These are phyloP conservation scores for Wickerhamiella hasegawae DNA, from an alignment of 805 yeast species.

Conservation along the genomic window DNA sequence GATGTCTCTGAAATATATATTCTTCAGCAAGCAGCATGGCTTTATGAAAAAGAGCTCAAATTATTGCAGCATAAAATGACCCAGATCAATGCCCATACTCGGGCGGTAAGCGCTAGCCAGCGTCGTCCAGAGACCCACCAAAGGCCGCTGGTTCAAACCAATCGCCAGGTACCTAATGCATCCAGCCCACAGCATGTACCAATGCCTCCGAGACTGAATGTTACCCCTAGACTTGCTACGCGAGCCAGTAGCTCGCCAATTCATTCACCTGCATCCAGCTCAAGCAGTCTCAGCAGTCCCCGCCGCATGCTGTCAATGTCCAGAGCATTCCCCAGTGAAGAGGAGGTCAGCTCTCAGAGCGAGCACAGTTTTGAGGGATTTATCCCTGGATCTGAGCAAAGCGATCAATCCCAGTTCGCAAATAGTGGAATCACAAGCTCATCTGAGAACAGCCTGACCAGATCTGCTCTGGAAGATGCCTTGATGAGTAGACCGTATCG, in stretches of 20 bases:
- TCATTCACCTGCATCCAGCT: not conserved
- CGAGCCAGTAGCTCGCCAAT: not conserved
- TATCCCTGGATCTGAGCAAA: not conserved
- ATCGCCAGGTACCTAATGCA: no score
- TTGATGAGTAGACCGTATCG: slow-evolving; percentile 7
- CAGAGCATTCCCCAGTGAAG: not conserved
- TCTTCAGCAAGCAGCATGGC: slow-evolving; percentile 28
- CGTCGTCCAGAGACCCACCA: not conserved
- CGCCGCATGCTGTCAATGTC: not conserved
- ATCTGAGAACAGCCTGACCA: slow-evolving; percentile 14
- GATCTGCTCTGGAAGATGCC: slow-evolving; percentile 20
- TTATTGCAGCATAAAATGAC: slow-evolving; percentile 22
- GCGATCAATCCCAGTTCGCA: not conserved
- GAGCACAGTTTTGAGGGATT: not conserved
- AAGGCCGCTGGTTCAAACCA: no score
- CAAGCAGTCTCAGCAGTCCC: not conserved
- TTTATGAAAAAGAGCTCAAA: slow-evolving; percentile 25
- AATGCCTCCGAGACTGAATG: no score
- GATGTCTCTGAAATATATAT: slow-evolving; percentile 24
- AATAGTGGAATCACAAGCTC: not conserved
- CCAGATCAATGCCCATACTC: slow-evolving; percentile 5
- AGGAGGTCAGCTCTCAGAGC: not conserved
- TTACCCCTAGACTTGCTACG: no score
- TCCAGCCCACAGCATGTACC: no score
- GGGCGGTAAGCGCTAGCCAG: no score